Evolutionary conservation across 177 flowering plant species (phyloP).

Genomic region (Telopea speciosissima): DNA sequence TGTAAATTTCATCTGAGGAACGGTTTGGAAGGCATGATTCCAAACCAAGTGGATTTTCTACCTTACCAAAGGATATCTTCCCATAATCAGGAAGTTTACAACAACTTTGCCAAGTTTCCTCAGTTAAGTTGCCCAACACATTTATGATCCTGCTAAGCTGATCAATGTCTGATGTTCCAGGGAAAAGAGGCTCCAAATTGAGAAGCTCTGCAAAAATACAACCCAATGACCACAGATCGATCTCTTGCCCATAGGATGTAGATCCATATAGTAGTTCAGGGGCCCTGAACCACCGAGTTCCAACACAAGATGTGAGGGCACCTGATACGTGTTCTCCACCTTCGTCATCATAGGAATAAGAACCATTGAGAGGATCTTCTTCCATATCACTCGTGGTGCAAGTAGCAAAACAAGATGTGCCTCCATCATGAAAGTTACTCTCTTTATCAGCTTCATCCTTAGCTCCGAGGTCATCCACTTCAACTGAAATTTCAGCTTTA

Average conservation of each 20-base stretch:
- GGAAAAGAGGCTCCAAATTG: conserved; percentile 70
- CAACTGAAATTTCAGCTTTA: conserved; percentile 32
- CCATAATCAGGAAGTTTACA: conserved; percentile 65
- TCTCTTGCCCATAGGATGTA: conserved; percentile 60
- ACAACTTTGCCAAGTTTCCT: conserved; percentile 73
- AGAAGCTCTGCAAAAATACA: conserved; percentile 91
- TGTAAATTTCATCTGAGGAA: conserved; percentile 47
- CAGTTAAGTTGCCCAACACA: conserved; percentile 65
- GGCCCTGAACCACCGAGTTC: conserved; percentile 92
- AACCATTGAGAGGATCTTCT: conserved; percentile 45
- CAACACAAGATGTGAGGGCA: conserved; percentile 75
- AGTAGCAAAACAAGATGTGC: conserved; percentile 38
- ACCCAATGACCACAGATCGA: conserved; percentile 95
- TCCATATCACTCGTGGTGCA: conserved; percentile 63
- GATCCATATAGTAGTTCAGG: conserved; percentile 94
- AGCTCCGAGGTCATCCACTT: conserved; percentile 29
- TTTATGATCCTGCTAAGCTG: conserved; percentile 64
- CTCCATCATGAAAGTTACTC: conserved; percentile 35
- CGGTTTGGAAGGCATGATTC: conserved; percentile 52
- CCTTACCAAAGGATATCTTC: conserved; percentile 52
- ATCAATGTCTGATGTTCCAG: conserved; percentile 89
- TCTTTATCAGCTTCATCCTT: conserved; percentile 49
- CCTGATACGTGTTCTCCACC: conserved; percentile 35
- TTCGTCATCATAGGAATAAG: conserved; percentile 41
- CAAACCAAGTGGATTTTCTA: conserved; percentile 58